A percentile compares a stretch with the other conserved stretches of the same genome.
Evolutionary conservation across 345 rosid species (phyloP).

Genomic region (Excoecaria cochinchinensis): DNA sequence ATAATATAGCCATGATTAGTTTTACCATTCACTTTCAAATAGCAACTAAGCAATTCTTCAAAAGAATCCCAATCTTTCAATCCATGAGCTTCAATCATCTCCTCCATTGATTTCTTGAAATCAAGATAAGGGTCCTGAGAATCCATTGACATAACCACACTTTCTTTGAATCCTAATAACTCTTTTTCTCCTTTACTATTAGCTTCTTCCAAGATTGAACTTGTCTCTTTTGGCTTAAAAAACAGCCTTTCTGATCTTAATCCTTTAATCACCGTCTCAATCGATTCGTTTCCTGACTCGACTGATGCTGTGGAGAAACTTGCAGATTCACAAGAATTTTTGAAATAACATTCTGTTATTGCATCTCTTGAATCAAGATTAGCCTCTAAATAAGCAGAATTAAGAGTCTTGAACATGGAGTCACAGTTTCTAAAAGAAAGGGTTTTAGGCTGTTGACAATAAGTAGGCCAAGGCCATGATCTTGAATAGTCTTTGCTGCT

Average conservation of each 20-base stretch:
- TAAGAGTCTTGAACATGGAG: conserved; percentile 37
- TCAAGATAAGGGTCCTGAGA: conserved; percentile 31
- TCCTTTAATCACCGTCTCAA: conserved; percentile 26
- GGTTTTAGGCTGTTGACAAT: conserved; percentile 70
- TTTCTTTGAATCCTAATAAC: conserved; percentile 19
- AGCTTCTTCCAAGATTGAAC: conserved; percentile 26
- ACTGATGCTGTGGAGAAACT: conserved; percentile 46
- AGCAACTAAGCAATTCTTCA: conserved; percentile 34
- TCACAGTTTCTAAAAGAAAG: conserved; percentile 47
- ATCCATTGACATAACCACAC: conserved; percentile 25
- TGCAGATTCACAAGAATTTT: conserved; percentile 34
- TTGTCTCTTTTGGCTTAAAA: conserved; percentile 29
- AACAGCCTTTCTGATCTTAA: conserved; percentile 38
- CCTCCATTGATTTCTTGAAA: conserved; percentile 40
- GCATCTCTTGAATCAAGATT: neutral
- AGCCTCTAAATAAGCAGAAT: conserved; percentile 36
- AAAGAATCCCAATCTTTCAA: conserved; percentile 28
- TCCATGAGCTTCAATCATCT: conserved; percentile 37
- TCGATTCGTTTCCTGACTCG: conserved; percentile 23
- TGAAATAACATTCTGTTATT: conserved; percentile 19
- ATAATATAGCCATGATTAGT: conserved; percentile 37
- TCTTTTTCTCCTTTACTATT: neutral
- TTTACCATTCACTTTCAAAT: conserved; percentile 29
- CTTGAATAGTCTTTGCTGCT: neutral
- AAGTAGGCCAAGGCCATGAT: conserved; percentile 84